Conservation (phyloP, 2,329 filamentous ascomycete genomes). For the Cordyceps cateniannulata region DNA sequence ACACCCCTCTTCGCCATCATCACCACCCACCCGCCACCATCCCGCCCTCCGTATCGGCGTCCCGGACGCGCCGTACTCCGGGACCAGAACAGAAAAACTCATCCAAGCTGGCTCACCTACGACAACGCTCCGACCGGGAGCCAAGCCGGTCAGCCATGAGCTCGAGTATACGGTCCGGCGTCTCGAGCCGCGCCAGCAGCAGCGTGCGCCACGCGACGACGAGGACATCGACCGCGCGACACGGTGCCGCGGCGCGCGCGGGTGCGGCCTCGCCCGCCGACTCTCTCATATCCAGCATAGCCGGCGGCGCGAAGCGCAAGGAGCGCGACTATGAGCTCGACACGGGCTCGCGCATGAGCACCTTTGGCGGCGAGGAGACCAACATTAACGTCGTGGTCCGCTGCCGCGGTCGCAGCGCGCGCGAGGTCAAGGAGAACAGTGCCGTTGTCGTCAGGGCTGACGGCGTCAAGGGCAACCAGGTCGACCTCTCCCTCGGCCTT, state of each 20-base stretch:
- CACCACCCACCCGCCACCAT: neutral
- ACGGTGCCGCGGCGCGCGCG: conserved; percentile 17
- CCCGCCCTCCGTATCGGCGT: neutral
- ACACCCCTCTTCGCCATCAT: neutral
- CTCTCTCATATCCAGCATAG: conserved; percentile 54
- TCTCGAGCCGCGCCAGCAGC: conserved; percentile 18
- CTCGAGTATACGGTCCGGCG: conserved; percentile 19
- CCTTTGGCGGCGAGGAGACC: conserved; percentile 57
- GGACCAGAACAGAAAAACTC: conserved; percentile 11
- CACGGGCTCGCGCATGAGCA: conserved; percentile 10
- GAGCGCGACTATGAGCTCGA: conserved; percentile 75
- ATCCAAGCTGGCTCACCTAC: conserved; percentile 29
- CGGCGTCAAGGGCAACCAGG: conserved; percentile 75
- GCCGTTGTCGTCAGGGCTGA: conserved; percentile 85
- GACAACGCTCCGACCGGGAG: conserved; percentile 32
- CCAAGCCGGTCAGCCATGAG: conserved; percentile 28
- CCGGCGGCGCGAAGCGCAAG: conserved; percentile 70
- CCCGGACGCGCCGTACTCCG: conserved; percentile 11
- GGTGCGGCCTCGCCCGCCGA: conserved; percentile 63
- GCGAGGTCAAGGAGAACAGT: conserved; percentile 91
- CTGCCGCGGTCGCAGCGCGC: conserved; percentile 85
- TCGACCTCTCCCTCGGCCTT: conserved; percentile 87
- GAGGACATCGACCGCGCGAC: conserved; percentile 21
- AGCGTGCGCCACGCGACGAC: conserved; percentile 18
- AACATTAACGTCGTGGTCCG: conserved; percentile 98